A percentile compares a stretch with the other conserved stretches of the same genome.
Evolutionary conservation across 83 land plant genomes (phyloP).

Genomic region (Thuja plicata): DNA sequence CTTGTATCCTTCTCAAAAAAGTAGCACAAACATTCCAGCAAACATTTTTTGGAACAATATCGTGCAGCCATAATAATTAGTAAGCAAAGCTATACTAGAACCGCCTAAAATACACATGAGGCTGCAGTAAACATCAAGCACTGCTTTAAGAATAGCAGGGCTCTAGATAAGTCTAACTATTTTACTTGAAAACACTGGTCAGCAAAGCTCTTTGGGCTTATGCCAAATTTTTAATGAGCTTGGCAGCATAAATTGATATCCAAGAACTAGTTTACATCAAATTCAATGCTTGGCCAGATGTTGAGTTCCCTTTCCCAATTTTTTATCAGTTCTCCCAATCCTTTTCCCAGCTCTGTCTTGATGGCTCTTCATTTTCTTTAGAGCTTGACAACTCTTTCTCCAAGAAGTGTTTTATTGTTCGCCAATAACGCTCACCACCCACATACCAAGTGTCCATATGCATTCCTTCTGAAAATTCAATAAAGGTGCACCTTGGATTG

Average conservation of each 20-base stretch:
- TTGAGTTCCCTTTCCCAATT: neutral
- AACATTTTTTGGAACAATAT: neutral
- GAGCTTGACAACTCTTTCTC: constrained; percentile 27
- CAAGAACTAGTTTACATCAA: constrained; percentile 8
- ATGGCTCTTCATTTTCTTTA: neutral
- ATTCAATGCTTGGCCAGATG: neutral
- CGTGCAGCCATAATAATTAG: neutral
- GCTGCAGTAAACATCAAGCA: neutral
- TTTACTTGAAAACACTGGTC: neutral
- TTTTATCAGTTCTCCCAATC: neutral
- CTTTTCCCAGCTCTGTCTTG: constrained; percentile 13
- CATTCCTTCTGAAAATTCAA: constrained; percentile 90
- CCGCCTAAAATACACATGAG: neutral
- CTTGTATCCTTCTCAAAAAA: neutral
- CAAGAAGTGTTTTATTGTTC: constrained; percentile 61
- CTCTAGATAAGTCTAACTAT: neutral
- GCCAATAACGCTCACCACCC: constrained; percentile 95
- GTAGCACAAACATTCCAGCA: neutral
- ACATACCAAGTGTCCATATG: constrained; percentile 98
- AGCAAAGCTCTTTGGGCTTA: neutral
- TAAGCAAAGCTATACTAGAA: neutral
- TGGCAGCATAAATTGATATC: neutral
- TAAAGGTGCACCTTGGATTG: constrained; percentile 56
- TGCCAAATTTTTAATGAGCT: neutral
- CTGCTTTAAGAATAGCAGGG: neutral